These are phyloP conservation scores for Trichosporon inkin DNA, from an alignment of 1,284 basidiomycete species.

Conservation along the genomic window DNA sequence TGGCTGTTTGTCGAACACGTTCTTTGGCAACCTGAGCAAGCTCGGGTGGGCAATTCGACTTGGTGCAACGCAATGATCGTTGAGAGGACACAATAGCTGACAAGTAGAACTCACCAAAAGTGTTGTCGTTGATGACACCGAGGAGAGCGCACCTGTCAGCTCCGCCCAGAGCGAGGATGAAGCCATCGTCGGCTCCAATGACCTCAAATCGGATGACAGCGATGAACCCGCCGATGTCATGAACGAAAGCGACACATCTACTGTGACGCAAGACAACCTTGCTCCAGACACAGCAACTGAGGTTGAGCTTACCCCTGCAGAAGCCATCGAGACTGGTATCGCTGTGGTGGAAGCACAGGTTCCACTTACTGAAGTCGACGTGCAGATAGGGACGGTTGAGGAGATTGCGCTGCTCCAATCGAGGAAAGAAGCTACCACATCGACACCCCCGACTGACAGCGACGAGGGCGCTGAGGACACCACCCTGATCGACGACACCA, in stretches of 20 bases:
- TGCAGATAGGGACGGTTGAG: neutral
- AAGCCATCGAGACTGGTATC: neutral
- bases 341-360: neutral
- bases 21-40: neutral
- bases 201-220: neutral
- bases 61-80: neutral
- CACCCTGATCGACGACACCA: neutral
- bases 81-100: neutral
- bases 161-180: conserved; percentile 6
- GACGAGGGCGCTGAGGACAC: conserved; percentile 2
- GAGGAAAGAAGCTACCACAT: neutral
- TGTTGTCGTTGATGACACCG: conserved; percentile 25
- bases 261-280: neutral
- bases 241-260: neutral
- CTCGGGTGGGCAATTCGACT: neutral
- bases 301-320: neutral
- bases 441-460: neutral
- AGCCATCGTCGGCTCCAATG: neutral
- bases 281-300: neutral
- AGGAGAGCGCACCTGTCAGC: conserved; percentile 16
- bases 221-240: neutral
- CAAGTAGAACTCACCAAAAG: conserved; percentile 3
- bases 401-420: neutral
- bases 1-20: too few species aligned
- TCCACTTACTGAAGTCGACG: neutral